These are phyloP conservation scores for Xerocomus brunneocitrinus DNA, from an alignment of 768 basidiomycete genomes.

Conservation along the genomic window DNA sequence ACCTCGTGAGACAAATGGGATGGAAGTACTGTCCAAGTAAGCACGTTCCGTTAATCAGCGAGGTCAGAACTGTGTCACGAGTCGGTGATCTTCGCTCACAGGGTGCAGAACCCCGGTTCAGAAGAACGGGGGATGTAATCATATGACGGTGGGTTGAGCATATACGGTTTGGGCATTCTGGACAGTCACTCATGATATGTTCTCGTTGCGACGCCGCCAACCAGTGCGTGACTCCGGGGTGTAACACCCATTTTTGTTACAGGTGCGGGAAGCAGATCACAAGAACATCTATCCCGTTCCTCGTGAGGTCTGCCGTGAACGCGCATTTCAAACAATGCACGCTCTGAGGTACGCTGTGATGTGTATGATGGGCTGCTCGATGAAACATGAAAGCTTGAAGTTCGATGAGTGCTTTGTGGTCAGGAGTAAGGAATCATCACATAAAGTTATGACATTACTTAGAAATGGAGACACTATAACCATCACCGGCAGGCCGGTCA, in stretches of 20 bases:
- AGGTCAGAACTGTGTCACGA: neutral
- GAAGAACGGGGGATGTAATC: conserved; percentile 52
- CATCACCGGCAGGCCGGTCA: too few species aligned
- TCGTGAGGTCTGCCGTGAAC: conserved; percentile 30
- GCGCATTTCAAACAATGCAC: conserved; percentile 33
- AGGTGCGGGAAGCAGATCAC: conserved; percentile 46
- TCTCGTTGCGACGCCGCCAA: neutral
- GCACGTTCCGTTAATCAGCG: conserved; percentile 1
- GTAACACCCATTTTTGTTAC: conserved; percentile 57
- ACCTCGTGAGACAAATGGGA: conserved; percentile 45
- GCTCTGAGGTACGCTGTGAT: conserved; percentile 16
- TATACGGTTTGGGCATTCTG: neutral
- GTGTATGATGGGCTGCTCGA: too few species aligned
- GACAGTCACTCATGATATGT: neutral
- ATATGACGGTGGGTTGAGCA: conserved; percentile 48
- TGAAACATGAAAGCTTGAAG: neutral
- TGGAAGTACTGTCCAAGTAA: conserved; percentile 63
- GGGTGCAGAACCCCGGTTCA: conserved; percentile 46
- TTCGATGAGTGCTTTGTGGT: neutral
- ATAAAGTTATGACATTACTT: neutral
- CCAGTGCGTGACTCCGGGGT: conserved; percentile 49
- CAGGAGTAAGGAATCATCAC: neutral
- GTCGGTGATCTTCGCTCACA: conserved; percentile 8
- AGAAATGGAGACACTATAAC: too few species aligned
- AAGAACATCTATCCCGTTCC: conserved; percentile 27